A percentile compares a stretch with the other conserved stretches of the same genome.
These are phyloP conservation scores for Podila epicladia DNA, from an alignment of 192 early-diverging fungal species.

Conservation along the genomic window DNA sequence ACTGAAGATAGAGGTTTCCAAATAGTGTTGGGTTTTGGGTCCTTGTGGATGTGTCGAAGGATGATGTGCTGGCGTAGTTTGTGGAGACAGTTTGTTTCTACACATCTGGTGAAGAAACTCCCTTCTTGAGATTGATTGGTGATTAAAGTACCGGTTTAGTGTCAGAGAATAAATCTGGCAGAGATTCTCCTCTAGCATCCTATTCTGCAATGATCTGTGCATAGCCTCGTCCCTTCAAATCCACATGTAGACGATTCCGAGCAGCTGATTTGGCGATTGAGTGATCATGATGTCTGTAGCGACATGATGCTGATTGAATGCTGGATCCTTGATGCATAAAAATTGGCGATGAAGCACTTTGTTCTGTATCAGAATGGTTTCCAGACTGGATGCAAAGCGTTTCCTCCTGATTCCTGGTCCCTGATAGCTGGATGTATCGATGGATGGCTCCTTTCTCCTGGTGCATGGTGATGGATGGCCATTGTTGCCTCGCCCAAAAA, in stretches of 20 bases:
- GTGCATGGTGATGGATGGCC: neutral
- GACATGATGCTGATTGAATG: constrained; percentile 3
- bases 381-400: neutral
- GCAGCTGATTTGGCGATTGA: constrained; percentile 20
- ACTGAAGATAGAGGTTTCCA: constrained; percentile 76
- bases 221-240: too few species aligned
- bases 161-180: too few species aligned
- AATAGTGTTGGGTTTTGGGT: too few species aligned
- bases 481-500: neutral
- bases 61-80: too few species aligned
- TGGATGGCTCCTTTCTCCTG: neutral
- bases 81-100: too few species aligned
- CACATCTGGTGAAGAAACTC: too few species aligned
- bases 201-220: too few species aligned
- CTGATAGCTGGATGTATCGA: neutral
- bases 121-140: too few species aligned
- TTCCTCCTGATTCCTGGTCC: neutral
- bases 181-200: too few species aligned
- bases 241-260: constrained; percentile 61
- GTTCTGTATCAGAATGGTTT: too few species aligned
- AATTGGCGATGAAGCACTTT: neutral
- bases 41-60: too few species aligned
- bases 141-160: too few species aligned
- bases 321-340: neutral
- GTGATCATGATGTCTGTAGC: constrained; percentile 2